A percentile compares a stretch with the other conserved stretches of the same genome.
Conservation (phyloP, 2,329 filamentous ascomycete genomes). For the Cordyceps cicadae region DNA sequence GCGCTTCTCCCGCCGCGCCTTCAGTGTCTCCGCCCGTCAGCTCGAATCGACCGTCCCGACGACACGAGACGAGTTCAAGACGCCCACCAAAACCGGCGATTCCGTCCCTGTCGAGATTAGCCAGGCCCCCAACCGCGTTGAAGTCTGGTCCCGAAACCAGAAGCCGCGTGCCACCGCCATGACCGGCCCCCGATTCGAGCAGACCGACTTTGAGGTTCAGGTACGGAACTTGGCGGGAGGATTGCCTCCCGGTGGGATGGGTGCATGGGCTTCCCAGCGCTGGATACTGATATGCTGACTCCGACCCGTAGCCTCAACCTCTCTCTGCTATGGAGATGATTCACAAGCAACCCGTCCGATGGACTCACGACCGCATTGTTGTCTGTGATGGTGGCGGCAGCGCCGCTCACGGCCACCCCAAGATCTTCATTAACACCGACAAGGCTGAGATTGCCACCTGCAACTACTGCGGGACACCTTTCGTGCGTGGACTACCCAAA, state of each 20-base stretch:
- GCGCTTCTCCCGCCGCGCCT: constrained; percentile 37
- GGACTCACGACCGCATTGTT: constrained; percentile 75
- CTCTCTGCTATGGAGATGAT: constrained; percentile 89
- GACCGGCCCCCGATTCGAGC: constrained; percentile 91
- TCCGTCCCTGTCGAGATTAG: constrained; percentile 40
- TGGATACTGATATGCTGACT: constrained; percentile 12
- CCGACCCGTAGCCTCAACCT: constrained; percentile 63
- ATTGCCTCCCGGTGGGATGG: neutral
- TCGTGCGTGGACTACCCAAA: constrained; percentile 49
- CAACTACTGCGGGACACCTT: constrained; percentile 89
- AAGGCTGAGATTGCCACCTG: constrained; percentile 89
- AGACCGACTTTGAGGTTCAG: constrained; percentile 89
- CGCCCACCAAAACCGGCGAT: constrained; percentile 36
- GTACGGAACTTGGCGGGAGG: constrained; percentile 41
- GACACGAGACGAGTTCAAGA: constrained; percentile 28
- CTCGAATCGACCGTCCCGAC: constrained; percentile 35
- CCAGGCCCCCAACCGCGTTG: constrained; percentile 81
- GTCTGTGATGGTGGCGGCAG: constrained; percentile 81
- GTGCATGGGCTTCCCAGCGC: neutral
- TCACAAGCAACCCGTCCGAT: constrained; percentile 89
- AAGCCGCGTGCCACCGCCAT: constrained; percentile 73
- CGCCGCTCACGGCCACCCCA: constrained; percentile 78
- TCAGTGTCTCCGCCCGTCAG: constrained; percentile 39
- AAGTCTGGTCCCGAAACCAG: constrained; percentile 81
- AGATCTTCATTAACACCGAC: constrained; percentile 95